Evolutionary conservation across 345 rosid species (phyloP).

Genomic region (Corymbia maculata): DNA sequence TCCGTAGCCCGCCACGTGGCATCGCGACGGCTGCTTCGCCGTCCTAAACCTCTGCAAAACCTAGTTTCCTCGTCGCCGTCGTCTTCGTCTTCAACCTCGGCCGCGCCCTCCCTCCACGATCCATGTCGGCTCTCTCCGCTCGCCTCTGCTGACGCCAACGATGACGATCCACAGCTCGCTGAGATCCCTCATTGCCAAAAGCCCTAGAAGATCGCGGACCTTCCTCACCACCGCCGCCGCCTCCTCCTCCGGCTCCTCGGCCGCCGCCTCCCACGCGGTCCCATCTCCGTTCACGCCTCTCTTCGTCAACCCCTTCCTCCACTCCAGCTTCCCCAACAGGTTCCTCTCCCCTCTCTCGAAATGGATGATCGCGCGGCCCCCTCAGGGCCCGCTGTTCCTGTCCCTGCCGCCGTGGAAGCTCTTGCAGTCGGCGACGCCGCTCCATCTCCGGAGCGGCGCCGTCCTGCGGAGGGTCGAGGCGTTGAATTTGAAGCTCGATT

Average conservation of each 20-base stretch:
- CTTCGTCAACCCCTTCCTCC: conserved; percentile 11
- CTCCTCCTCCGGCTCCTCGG: conserved; percentile 7
- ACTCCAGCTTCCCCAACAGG: conserved; percentile 9
- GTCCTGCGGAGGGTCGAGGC: conserved; percentile 48
- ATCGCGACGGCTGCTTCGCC: neutral
- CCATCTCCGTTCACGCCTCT: conserved; percentile 13
- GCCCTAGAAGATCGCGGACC: conserved; percentile 11
- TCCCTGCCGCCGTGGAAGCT: conserved; percentile 88
- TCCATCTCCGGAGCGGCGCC: conserved; percentile 35
- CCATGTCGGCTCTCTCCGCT: fast-evolving
- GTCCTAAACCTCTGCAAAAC: neutral
- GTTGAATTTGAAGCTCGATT: conserved; percentile 27
- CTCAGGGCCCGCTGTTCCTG: conserved; percentile 71
- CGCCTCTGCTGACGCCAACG: neutral
- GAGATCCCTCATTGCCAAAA: conserved; percentile 16
- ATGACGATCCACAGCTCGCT: conserved; percentile 58
- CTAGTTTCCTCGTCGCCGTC: neutral
- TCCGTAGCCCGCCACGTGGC: neutral
- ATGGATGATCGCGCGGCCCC: conserved; percentile 48
- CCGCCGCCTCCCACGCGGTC: conserved; percentile 8
- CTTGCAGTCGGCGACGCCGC: conserved; percentile 71
- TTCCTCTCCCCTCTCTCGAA: conserved; percentile 33
- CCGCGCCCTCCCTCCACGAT: neutral
- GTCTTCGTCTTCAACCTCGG: neutral
- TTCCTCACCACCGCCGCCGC: conserved; percentile 30